These are phyloP conservation scores for Quercus dentata DNA, from an alignment of 306 rosid species.

Conservation along the genomic window DNA sequence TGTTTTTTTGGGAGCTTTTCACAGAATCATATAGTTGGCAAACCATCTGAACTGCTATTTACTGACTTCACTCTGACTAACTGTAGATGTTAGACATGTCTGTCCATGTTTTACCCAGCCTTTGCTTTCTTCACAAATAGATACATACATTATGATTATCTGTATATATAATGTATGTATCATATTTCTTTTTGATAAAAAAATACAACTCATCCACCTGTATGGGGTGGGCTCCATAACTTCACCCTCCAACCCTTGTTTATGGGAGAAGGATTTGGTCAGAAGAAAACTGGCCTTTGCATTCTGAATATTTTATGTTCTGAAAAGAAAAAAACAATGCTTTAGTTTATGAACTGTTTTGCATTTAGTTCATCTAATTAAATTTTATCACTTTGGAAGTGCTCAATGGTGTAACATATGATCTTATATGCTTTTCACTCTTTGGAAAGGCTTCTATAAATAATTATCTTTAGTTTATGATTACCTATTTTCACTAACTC, in stretches of 20 bases:
- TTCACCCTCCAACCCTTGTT: neutral
- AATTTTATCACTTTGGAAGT: neutral
- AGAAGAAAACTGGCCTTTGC: neutral
- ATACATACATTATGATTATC: neutral
- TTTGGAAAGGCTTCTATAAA: slow-evolving; percentile 3
- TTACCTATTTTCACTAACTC: neutral
- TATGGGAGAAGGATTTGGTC: neutral
- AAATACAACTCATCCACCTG: neutral
- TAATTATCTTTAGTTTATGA: neutral
- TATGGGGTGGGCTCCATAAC: neutral
- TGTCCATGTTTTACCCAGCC: neutral
- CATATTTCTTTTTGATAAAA: neutral
- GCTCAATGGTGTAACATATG: neutral
- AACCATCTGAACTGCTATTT: slow-evolving; percentile 12
- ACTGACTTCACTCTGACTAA: neutral
- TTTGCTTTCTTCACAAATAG: neutral
- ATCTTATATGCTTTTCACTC: slow-evolving; percentile 2
- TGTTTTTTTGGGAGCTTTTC: slow-evolving; percentile 2
- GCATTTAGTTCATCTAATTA: neutral
- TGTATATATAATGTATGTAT: neutral
- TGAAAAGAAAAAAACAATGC: neutral
- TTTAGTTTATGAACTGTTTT: neutral
- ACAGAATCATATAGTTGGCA: slow-evolving; percentile 1
- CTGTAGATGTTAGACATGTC: neutral
- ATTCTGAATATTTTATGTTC: neutral